phyloP scores from a whole-genome alignment of 352 stramenopile species.

The Phytophthora pini region DNA sequence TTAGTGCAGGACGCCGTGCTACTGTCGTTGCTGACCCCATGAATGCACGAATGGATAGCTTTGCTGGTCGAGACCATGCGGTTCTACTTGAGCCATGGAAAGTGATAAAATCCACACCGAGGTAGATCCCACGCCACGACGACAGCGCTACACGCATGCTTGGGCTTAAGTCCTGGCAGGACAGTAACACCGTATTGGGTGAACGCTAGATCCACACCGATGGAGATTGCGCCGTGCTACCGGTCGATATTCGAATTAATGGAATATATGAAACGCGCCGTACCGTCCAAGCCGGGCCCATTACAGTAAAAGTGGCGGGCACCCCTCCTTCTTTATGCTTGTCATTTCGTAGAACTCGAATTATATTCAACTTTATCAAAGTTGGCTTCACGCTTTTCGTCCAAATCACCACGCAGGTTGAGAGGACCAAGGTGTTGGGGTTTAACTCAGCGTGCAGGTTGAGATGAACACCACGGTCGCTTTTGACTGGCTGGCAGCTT shows the following conservation, averaged over 20 bases:
- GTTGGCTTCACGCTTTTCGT: no score
- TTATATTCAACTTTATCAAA: no score
- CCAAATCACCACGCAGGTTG: no score
- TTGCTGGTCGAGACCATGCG: constrained; percentile 6
- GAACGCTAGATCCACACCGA: no score
- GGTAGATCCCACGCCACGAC: neutral
- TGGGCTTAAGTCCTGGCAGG: constrained; percentile 2
- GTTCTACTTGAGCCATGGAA: neutral
- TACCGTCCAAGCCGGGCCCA: neutral
- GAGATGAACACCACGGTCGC: neutral
- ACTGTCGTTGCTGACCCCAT: constrained; percentile 21
- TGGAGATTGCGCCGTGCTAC: no score
- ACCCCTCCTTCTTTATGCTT: no score
- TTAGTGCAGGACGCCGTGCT: neutral
- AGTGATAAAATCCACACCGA: constrained; percentile 36
- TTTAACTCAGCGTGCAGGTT: neutral
- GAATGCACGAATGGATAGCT: constrained; percentile 1
- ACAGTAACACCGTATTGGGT: no score
- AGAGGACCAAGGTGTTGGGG: neutral
- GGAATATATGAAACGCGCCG: neutral
- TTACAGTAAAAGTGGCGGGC: neutral
- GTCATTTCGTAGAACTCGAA: no score
- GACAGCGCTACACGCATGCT: neutral
- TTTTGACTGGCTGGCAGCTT: neutral
- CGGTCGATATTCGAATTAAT: neutral